Evolutionary conservation across 2,329 filamentous ascomycete genomes (phyloP), one percentile per base, ranked within the genome.

Genomic region (Cytospora paraplurivora): DNA sequence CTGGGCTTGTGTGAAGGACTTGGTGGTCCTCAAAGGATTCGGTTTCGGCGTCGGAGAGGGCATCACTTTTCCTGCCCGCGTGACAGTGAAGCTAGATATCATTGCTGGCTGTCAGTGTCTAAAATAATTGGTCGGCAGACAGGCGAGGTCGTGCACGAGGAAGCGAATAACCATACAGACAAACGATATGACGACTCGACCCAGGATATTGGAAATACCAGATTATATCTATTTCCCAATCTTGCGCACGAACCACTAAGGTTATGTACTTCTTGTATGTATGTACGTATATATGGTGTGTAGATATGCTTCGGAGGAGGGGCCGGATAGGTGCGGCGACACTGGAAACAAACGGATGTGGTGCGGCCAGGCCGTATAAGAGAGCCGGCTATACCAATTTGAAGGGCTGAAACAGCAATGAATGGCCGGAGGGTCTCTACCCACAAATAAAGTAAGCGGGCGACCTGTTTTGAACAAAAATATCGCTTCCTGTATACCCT

Each of bases 21-120:
- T 69, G 27, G 70, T 67, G 12, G 73, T 66, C 59, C 71, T 70
- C 58, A 73, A 66, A n/a, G 72, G 69, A 37, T 66, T 72, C 7
- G 71, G 64, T 53, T 69, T 59, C 35, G 44, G 55, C 19, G 13
- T 53, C 44, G 61, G 60, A 12, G 63, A 41, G 56, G 63, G 56
- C 63, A 66, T 66, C 56, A 53, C 63, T 62, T 56, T 62, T 66
- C 63, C 63, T 53, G 60, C 58, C 21, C 54, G 51, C 15, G 63
- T 63, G 37, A 66, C 65, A 62, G 68, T 72, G 65, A 71, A 66
- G 61, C 71, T 75, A 64, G 68, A 66, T 15, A 71, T 65, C 72
- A 74, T 73, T 32, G 64, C 60, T 64, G 51, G 70, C 50, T 68
- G 67, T 69, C 7, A 63, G 58, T 52, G 17, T 33, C 34, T 34